phyloP scores from a whole-genome alignment of 805 yeast genomes.

The baker's yeast (Saccharomyces cerevisiae) region DNA sequence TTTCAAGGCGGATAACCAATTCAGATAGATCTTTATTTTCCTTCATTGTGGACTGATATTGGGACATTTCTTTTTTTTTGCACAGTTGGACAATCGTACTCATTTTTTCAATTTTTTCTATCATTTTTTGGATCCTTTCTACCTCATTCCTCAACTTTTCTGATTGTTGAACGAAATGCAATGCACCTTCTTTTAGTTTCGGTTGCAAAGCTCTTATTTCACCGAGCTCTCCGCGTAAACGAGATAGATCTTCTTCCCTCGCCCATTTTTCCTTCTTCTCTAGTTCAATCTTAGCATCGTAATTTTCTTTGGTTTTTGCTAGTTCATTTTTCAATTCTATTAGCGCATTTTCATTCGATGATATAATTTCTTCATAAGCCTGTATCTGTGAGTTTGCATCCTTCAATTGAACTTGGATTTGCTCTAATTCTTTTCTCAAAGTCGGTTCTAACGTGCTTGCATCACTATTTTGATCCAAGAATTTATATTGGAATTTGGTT shows the following conservation, averaged over 20 bases:
- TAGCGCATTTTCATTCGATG: constrained; percentile 60
- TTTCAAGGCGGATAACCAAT: background rate
- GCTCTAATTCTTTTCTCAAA: constrained; percentile 36
- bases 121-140: background rate
- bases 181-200: background rate
- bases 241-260: constrained; percentile 13
- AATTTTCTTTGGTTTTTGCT: constrained; percentile 35
- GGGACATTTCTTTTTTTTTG: background rate
- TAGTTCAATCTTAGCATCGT: constrained; percentile 10
- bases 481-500: constrained; percentile 23
- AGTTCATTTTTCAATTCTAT: constrained; percentile 45
- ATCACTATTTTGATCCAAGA: constrained; percentile 17
- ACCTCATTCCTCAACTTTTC: background rate
- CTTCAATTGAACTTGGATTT: constrained; percentile 46
- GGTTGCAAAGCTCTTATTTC: background rate
- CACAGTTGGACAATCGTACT: background rate
- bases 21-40: background rate
- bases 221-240: constrained; percentile 27
- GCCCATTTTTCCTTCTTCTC: constrained; percentile 17
- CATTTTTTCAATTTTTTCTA: background rate
- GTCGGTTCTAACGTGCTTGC: constrained; percentile 17
- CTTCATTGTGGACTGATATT: background rate
- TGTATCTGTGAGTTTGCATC: constrained; percentile 48
- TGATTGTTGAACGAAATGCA: background rate
- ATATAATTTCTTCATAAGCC: constrained; percentile 54